Evolutionary conservation across 352 stramenopile genomes (phyloP).

Genomic region (Discostella stelligera): DNA sequence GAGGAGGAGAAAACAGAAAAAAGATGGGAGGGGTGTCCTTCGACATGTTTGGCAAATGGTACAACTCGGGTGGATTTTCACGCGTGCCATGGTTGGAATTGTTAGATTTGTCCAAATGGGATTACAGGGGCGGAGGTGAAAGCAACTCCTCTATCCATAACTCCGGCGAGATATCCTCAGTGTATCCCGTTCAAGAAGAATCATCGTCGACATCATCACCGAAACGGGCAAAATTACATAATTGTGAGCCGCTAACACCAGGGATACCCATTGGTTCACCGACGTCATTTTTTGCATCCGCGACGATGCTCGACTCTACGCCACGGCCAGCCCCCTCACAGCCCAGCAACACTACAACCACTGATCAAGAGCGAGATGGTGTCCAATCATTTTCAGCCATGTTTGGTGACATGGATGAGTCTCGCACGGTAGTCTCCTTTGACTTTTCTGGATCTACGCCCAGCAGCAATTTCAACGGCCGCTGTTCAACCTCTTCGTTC

Average conservation of each 20-base stretch:
- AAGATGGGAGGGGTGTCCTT: conserved; percentile 72
- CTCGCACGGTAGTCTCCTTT: conserved; percentile 73
- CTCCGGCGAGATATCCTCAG: not conserved
- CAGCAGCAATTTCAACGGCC: not conserved
- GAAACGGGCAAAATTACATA: conserved; percentile 31
- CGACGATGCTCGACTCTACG: conserved; percentile 15
- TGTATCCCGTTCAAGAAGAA: not conserved
- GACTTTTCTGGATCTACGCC: conserved; percentile 67
- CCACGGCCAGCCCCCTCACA: conserved; percentile 13
- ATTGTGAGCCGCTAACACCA: conserved; percentile 23
- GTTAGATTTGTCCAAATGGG: conserved; percentile 91
- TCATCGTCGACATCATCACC: conserved; percentile 12
- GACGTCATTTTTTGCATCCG: conserved; percentile 31
- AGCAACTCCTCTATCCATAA: conserved; percentile 1
- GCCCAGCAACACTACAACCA: not conserved
- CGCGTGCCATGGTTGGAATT: conserved; percentile 94
- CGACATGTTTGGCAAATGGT: conserved; percentile 92
- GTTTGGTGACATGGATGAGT: conserved; percentile 46
- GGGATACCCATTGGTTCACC: conserved; percentile 33
- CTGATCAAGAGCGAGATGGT: not conserved
- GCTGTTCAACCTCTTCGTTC: conserved; percentile 31
- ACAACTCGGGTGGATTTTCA: conserved; percentile 90
- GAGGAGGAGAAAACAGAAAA: not conserved
- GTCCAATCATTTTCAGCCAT: conserved; percentile 45
- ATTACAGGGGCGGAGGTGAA: conserved; percentile 17